A percentile compares a stretch with the other conserved stretches of the same genome.
These are phyloP conservation scores for Nepenthes mirabilis DNA, from an alignment of 148 eudicot genomes.

Conservation along the genomic window DNA sequence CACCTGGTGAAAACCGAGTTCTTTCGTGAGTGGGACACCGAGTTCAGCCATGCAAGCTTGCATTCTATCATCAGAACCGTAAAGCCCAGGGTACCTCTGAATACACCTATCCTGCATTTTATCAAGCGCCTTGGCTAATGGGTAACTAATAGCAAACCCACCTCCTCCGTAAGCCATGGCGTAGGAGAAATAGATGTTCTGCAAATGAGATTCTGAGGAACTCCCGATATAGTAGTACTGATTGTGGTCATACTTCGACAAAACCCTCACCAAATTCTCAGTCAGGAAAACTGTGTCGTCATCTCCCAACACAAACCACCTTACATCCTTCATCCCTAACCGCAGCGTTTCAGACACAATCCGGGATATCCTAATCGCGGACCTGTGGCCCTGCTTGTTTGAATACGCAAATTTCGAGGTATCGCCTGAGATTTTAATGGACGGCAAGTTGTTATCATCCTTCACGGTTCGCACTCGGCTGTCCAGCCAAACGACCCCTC, in stretches of 20 bases:
- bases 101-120: constrained; percentile 79
- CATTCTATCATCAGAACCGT: constrained; percentile 84
- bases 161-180: constrained; percentile 96
- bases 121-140: constrained; percentile 64
- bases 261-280: constrained; percentile 53
- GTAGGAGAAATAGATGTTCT: constrained; percentile 76
- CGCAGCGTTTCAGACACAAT: constrained; percentile 64
- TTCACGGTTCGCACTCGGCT: constrained; percentile 18
- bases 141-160: constrained; percentile 85
- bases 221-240: constrained; percentile 72
- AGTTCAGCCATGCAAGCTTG: constrained; percentile 99
- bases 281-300: constrained; percentile 83
- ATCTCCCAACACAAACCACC: constrained; percentile 87
- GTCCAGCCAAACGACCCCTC: constrained; percentile 73
- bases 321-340: constrained; percentile 41
- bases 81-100: constrained; percentile 70
- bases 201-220: constrained; percentile 63
- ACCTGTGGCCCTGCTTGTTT: constrained; percentile 65
- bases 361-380: constrained; percentile 78
- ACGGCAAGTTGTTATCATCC: constrained; percentile 23
- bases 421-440: constrained; percentile 42
- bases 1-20: constrained; percentile 93
- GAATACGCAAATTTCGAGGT: constrained; percentile 46
- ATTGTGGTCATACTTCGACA: constrained; percentile 62
- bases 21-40: constrained; percentile 85